Evolutionary conservation across 345 rosid species (phyloP).

Genomic region (Dipteronia dyeriana): DNA sequence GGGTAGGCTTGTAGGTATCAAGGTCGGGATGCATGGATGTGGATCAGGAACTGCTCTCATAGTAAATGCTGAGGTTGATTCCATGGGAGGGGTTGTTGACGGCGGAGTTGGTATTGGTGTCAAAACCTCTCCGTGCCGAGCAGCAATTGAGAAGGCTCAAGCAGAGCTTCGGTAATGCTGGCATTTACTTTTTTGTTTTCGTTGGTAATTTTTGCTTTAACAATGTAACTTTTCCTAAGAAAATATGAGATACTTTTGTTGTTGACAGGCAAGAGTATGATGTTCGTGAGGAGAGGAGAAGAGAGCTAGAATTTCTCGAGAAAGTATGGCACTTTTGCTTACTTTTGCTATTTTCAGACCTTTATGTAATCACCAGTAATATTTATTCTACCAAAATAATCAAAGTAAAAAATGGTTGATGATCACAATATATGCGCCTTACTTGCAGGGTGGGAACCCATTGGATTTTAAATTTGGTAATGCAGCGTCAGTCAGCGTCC

Average conservation of each 20-base stretch:
- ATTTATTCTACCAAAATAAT: background rate
- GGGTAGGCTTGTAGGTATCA: constrained; percentile 26
- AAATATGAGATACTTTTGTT: constrained; percentile 17
- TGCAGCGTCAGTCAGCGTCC: constrained; percentile 80
- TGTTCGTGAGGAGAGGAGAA: constrained; percentile 94
- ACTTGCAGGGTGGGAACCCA: constrained; percentile 94
- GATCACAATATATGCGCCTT: constrained; percentile 21
- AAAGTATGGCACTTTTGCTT: constrained; percentile 61
- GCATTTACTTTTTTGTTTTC: constrained; percentile 13
- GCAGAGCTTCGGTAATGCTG: constrained; percentile 80
- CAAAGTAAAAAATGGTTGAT: background rate
- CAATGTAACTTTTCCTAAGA: background rate
- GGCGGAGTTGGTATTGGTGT: constrained; percentile 85
- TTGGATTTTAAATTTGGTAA: constrained; percentile 88
- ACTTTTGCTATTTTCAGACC: constrained; percentile 20
- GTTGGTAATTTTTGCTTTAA: constrained; percentile 8
- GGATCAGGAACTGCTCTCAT: constrained; percentile 55
- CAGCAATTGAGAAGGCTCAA: constrained; percentile 96
- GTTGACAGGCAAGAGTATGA: constrained; percentile 92
- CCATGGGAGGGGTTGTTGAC: constrained; percentile 99
- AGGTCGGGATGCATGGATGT: constrained; percentile 79
- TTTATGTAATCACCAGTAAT: constrained; percentile 14
- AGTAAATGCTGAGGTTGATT: constrained; percentile 99
- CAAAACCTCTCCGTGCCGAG: constrained; percentile 86
- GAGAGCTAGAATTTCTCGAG: constrained; percentile 95